Conservation (phyloP, 192 early-diverging fungal genomes). For the Coemansia sp. region DNA sequence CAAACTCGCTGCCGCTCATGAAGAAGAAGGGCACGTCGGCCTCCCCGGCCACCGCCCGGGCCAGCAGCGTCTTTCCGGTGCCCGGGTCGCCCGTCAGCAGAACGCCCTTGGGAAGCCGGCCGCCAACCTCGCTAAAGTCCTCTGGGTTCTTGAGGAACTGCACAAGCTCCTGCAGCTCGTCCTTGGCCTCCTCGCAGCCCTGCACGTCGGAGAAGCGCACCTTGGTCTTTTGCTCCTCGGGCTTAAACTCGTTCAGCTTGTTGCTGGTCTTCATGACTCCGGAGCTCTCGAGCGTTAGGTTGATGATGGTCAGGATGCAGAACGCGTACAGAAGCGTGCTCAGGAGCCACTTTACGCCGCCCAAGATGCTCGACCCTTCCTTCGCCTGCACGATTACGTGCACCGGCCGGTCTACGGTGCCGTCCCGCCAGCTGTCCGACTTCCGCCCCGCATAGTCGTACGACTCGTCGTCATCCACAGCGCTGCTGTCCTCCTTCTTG, state of each 20-base stretch:
- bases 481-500: neutral
- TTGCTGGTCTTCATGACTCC: conserved; percentile 57
- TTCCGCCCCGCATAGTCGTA: conserved; percentile 3
- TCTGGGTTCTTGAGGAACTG: conserved; percentile 90
- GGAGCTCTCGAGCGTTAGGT: conserved; percentile 64
- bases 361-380: conserved; percentile 21
- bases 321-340: conserved; percentile 52
- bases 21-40: conserved; percentile 98
- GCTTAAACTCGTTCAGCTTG: conserved; percentile 19
- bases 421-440: neutral
- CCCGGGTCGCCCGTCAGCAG: conserved; percentile 87
- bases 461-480: conserved; percentile 10
- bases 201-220: conserved; percentile 93
- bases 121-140: conserved; percentile 88
- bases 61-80: conserved; percentile 96
- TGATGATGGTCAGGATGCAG: conserved; percentile 64
- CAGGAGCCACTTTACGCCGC: conserved; percentile 29
- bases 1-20: conserved; percentile 98
- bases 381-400: conserved; percentile 36
- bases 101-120: conserved; percentile 91
- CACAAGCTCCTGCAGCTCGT: conserved; percentile 94
- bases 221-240: conserved; percentile 24
- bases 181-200: conserved; percentile 97
- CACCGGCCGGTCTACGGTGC: conserved; percentile 22
- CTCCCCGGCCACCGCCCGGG: conserved; percentile 95